Conservation (phyloP, 108 stramenopile species). For the Seminavis robusta region DNA sequence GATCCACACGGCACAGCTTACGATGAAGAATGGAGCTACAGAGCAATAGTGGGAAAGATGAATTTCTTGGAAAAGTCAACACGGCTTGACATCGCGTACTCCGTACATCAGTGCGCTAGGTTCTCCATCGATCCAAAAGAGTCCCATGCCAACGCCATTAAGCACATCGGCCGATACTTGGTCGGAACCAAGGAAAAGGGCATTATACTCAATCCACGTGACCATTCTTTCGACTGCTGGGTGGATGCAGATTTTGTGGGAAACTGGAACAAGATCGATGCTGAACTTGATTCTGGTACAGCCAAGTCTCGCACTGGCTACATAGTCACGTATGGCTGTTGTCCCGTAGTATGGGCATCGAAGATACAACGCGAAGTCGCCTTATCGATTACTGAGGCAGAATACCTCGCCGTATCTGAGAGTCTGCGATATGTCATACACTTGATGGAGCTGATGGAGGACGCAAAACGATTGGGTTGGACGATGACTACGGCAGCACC, state of each 20-base stretch:
- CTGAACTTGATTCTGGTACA: neutral
- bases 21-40: slow-evolving; percentile 22
- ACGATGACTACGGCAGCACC: neutral
- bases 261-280: neutral
- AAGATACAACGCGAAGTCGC: slow-evolving; percentile 14
- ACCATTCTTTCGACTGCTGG: slow-evolving; percentile 25
- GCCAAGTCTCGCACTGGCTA: slow-evolving; percentile 12
- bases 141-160: slow-evolving; percentile 21
- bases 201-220: slow-evolving; percentile 13
- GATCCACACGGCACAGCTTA: neutral
- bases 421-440: slow-evolving; percentile 23
- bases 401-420: slow-evolving; percentile 16
- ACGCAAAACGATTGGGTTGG: slow-evolving; percentile 7
- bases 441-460: slow-evolving; percentile 18
- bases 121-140: slow-evolving; percentile 18
- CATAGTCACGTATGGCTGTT: slow-evolving; percentile 7
- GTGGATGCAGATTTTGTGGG: slow-evolving; percentile 31
- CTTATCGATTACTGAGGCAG: slow-evolving; percentile 25
- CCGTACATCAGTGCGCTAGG: slow-evolving; percentile 19
- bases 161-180: slow-evolving; percentile 18
- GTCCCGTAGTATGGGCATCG: slow-evolving; percentile 10
- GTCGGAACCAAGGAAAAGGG: slow-evolving; percentile 21
- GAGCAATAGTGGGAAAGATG: slow-evolving; percentile 23
- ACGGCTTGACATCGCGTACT: slow-evolving; percentile 19
- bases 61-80: slow-evolving; percentile 30